Evolutionary conservation across 2,329 filamentous ascomycete species (phyloP).

Genomic region (Cercospora zeae-maydis): DNA sequence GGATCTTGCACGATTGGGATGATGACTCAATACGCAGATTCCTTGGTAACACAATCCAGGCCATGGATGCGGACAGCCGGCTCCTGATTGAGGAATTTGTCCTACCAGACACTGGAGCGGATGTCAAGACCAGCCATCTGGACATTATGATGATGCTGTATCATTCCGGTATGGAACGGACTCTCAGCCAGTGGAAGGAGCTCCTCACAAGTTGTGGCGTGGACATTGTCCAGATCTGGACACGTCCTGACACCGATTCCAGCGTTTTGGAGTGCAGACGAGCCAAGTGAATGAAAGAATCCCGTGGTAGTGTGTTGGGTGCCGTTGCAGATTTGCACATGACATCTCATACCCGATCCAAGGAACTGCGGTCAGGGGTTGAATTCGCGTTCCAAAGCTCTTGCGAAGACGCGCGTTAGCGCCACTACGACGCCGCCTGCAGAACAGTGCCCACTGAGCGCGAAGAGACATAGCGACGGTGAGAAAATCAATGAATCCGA

Average conservation of each 20-base stretch:
- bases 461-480: not conserved
- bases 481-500: not conserved
- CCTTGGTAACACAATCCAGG: constrained; percentile 22
- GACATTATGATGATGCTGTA: constrained; percentile 19
- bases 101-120: constrained; percentile 18
- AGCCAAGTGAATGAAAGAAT: not conserved
- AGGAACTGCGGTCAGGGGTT: not conserved
- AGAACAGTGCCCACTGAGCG: not conserved
- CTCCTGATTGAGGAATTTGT: constrained; percentile 29
- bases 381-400: not conserved
- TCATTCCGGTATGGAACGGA: constrained; percentile 13
- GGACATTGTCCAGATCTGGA: constrained; percentile 14
- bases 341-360: not conserved
- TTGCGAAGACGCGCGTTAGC: not conserved
- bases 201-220: constrained; percentile 8
- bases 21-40: constrained; percentile 25
- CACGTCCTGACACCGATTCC: constrained; percentile 12
- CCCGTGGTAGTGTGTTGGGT: not conserved
- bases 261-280: constrained; percentile 10
- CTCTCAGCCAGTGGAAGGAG: constrained; percentile 8
- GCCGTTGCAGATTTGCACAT: not conserved
- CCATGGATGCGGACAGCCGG: constrained; percentile 22
- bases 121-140: constrained; percentile 12
- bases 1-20: constrained; percentile 30
- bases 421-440: not conserved